Base-by-base conservation (phyloP, 208 protist genomes). In the Crithidia mellificae region DNA sequence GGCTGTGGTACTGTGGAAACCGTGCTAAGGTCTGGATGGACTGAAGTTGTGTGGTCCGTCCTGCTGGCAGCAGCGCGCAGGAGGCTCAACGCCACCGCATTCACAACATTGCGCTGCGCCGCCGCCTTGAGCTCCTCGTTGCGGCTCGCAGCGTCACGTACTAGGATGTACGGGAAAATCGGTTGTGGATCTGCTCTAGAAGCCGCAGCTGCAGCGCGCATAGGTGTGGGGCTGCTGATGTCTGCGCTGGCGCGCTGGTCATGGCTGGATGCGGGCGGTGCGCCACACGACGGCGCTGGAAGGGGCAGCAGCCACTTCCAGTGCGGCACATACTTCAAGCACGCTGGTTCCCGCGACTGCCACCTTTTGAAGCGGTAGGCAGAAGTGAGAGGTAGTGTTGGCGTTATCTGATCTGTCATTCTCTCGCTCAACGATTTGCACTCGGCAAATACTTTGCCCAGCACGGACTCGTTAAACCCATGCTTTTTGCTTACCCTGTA, bases 151-250 rank as follows among this genome's bases (percentile, higher is more conserved):
- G 14, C 36, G 19, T 64, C 54, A 34, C 39, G 9, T 6, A 66
- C 63, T 14, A 76, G 46, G 19, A 61, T 30, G 56, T 66, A 76
- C 44, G 63, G 43, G 20, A 58, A 51, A 14, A 61, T 25, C 19
- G 39, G 63, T n/a, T 41, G 9, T 12, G n/a, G n/a, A n/a, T n/a
- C n/a, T n/a, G n/a, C n/a, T n/a, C n/a, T n/a, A n/a, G n/a, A n/a
- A 11, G 41, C 41, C 41, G 4, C 41, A n/a, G 41, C 41, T n/a
- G 41, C 41, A 17, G 63, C 17, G 9, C 3, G 27, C 19, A 17
- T 38, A 19, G 1, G 24, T 12, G 17, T 12, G 1, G 3, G 7
- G 29, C 9, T 20, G 32, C 6, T 41, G 29, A 2, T n/a, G 2
- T 11, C 9, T 3, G 2, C 34, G 22, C 56, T 38, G 36, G 36